These are phyloP conservation scores for Solanum peruvianum DNA, from an alignment of 257 asterid genomes.

Conservation along the genomic window DNA sequence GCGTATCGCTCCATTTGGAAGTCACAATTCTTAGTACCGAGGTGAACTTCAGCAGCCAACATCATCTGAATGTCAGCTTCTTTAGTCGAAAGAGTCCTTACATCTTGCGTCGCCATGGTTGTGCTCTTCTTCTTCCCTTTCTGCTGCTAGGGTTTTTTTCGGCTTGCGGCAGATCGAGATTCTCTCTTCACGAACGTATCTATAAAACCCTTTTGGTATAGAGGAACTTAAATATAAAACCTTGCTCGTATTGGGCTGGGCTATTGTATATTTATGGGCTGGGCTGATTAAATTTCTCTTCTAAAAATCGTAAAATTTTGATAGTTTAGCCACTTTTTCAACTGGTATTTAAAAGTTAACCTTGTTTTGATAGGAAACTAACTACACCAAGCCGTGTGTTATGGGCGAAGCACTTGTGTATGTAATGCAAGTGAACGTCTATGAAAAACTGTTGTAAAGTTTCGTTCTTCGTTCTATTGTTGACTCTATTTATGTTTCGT, in stretches of 20 bases:
- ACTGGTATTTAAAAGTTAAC: background rate
- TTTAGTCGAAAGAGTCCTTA: conserved; percentile 1
- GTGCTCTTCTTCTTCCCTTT: background rate
- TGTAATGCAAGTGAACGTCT: no score
- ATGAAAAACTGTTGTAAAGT: no score
- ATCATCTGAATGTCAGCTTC: conserved; percentile 15
- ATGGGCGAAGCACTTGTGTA: no score
- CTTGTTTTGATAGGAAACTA: background rate
- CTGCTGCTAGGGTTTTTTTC: background rate
- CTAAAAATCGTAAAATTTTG: background rate
- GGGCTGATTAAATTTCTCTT: background rate
- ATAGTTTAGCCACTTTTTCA: no score
- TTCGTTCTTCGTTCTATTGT: no score
- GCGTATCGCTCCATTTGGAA: conserved; percentile 14
- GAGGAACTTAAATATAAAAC: background rate
- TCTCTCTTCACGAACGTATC: background rate
- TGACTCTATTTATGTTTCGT: no score
- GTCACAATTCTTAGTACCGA: conserved; percentile 12
- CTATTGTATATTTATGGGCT: background rate
- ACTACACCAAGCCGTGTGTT: no score
- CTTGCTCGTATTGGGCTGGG: background rate
- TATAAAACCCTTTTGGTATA: background rate
- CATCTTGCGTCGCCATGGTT: background rate
- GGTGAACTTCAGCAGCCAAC: conserved; percentile 16
- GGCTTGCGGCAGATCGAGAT: background rate